Evolutionary conservation across 257 asterid species (phyloP).

Genomic region (Ajuga chamaepitys): DNA sequence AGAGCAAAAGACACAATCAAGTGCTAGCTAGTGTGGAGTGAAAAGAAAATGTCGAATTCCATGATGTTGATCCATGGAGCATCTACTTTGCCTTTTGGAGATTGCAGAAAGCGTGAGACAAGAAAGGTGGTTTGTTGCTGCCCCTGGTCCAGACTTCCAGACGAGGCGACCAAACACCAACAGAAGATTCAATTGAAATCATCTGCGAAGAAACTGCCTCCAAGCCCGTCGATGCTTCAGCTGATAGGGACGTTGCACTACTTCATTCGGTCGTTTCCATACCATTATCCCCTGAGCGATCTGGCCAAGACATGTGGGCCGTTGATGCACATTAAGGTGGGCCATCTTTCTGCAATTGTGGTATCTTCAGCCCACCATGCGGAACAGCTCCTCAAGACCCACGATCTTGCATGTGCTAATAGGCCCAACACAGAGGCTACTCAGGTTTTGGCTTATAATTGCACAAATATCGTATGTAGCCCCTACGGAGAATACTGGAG

Average conservation of each 20-base stretch:
- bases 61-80: too few species aligned
- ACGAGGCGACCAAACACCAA: neutral
- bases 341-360: conserved; percentile 13
- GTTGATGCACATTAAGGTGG: conserved; percentile 24
- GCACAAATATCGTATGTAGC: conserved; percentile 17
- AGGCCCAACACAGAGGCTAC: conserved; percentile 26
- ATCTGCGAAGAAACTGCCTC: conserved; percentile 22
- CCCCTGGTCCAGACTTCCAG: conserved; percentile 3
- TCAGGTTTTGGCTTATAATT: conserved; percentile 19
- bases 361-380: conserved; percentile 25
- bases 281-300: conserved; percentile 21
- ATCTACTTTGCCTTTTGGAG: neutral
- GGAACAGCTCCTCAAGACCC: conserved; percentile 18
- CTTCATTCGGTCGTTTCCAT: conserved; percentile 21
- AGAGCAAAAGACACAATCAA: too few species aligned
- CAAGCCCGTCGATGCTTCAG: conserved; percentile 29
- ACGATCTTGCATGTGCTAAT: conserved; percentile 27
- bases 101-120: conserved; percentile 14
- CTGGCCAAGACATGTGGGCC: conserved; percentile 22
- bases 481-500: conserved; percentile 29
- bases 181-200: too few species aligned
- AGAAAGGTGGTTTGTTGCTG: conserved; percentile 9
- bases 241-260: conserved; percentile 29
- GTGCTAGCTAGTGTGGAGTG: too few species aligned
- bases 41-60: too few species aligned